These are phyloP conservation scores for Acanthamoeba royreba DNA, from an alignment of 208 protist genomes.

Conservation along the genomic window DNA sequence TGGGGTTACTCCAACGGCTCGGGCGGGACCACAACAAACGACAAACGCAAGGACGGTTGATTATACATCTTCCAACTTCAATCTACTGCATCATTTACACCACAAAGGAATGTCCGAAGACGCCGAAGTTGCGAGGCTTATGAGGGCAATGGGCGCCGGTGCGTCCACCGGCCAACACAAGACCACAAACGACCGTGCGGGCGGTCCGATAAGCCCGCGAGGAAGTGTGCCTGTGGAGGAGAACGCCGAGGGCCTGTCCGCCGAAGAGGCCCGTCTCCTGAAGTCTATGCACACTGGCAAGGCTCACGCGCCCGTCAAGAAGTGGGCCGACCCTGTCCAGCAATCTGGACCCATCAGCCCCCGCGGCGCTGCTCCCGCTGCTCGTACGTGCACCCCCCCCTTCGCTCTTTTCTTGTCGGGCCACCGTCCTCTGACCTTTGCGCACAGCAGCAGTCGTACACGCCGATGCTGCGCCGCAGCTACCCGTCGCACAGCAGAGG, in stretches of 20 bases:
- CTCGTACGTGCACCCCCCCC: not conserved
- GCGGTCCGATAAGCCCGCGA: not conserved
- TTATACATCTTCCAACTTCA: not conserved
- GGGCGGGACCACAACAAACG: not conserved
- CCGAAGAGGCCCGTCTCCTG: not conserved
- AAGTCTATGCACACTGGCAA: not conserved
- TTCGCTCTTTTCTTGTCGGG: not conserved
- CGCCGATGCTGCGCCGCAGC: not conserved
- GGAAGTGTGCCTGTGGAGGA: not conserved
- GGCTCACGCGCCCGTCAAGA: not conserved
- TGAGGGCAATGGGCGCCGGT: not conserved
- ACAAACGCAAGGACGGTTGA: not conserved
- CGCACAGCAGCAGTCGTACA: too few species aligned
- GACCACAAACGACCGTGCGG: not conserved
- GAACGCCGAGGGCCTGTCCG: not conserved
- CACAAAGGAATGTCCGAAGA: not conserved
- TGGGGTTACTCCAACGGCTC: not conserved
- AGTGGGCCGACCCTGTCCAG: not conserved
- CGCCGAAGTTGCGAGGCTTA: not conserved
- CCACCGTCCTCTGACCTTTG: too few species aligned
- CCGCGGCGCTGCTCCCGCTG: too few species aligned
- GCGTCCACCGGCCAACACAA: not conserved
- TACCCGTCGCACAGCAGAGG: not conserved
- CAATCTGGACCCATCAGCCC: not conserved
- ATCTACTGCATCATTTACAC: not conserved